Evolutionary conservation across 2,329 filamentous ascomycete genomes (phyloP).

Genomic region (Setomelanomma holmii): DNA sequence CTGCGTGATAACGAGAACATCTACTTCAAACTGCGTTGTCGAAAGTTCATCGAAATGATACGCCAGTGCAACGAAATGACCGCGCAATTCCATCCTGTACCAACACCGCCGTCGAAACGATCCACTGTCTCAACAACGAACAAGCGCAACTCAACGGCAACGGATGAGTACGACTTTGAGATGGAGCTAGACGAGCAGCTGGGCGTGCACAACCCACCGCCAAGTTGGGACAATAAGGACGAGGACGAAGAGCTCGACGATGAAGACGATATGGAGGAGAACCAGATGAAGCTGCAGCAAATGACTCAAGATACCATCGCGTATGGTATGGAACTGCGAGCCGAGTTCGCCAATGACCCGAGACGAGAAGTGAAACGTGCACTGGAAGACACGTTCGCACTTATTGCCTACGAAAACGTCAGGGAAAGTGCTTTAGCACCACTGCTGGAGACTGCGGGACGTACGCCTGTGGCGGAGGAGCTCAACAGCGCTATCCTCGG

Average conservation of each 20-base stretch:
- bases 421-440: slow-evolving; percentile 77
- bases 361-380: slow-evolving; percentile 74
- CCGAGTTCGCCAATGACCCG: slow-evolving; percentile 77
- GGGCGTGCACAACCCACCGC: slow-evolving; percentile 40
- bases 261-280: slow-evolving; percentile 43
- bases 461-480: slow-evolving; percentile 85
- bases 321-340: slow-evolving; percentile 80
- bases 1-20: slow-evolving; percentile 82
- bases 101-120: slow-evolving; percentile 38
- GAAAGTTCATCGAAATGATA: slow-evolving; percentile 91
- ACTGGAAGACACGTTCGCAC: slow-evolving; percentile 83
- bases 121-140: slow-evolving; percentile 33
- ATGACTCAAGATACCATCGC: slow-evolving; percentile 74
- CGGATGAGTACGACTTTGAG: slow-evolving; percentile 62
- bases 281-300: slow-evolving; percentile 42
- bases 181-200: slow-evolving; percentile 64
- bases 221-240: slow-evolving; percentile 36
- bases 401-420: slow-evolving; percentile 87
- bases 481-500: slow-evolving; percentile 91
- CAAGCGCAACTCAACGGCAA: slow-evolving; percentile 49
- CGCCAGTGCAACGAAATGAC: slow-evolving; percentile 53
- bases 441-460: slow-evolving; percentile 76
- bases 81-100: slow-evolving; percentile 31
- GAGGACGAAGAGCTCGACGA: slow-evolving; percentile 51
- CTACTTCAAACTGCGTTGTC: slow-evolving; percentile 84